Evolutionary conservation across 352 stramenopile species (phyloP), one percentile per base, ranked within the genome.

Genomic region (Detonula confervacea): DNA sequence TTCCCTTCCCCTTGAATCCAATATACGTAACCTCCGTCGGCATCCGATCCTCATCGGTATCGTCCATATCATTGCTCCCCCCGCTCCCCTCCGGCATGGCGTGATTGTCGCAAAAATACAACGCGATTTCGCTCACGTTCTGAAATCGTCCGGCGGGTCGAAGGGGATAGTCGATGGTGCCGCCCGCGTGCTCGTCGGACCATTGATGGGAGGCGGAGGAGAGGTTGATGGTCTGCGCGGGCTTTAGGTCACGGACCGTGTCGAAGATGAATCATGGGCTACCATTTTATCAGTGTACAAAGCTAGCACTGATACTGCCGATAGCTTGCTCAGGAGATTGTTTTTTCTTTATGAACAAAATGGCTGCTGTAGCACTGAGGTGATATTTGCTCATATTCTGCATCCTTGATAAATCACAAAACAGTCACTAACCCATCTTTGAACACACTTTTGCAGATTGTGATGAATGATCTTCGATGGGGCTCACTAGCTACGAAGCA

Each of bases 1-100:
- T 91, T 9, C 88, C 88, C 44, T 89, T 90, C 6, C 88, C 88
- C 71, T 93, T 93, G 30, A 93, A 74, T 14, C 88, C 88, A 29
- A 93, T 70, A 73, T 87, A 93, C 0, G 78, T 91, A 42, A 93
- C 83, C 56, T 90, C 73, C 8, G 88, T 92, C 1, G 73, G 63
- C 8, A 82, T 33, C 11, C 77, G 57, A 47, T 87, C 79, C 1
- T 81, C 73, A 25, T 81, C 61, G 30, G 71, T 69, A 49, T 79
- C 56, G 0, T 70, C 71, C 54, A 73, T 67, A 52, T 84, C 60
- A 59, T 18, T 44, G 35, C 60, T 68, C 7, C 22, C 66, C 25
- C 69, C 76, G 37, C 54, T 55, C 51, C 52, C 77, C 6, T 78
- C 59, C 1, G 66, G 55, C 77, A 82, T 73, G 16, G 44, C 68